Evolutionary conservation across 164 flowering plant species (phyloP).

Genomic region (Macadamia integrifolia): DNA sequence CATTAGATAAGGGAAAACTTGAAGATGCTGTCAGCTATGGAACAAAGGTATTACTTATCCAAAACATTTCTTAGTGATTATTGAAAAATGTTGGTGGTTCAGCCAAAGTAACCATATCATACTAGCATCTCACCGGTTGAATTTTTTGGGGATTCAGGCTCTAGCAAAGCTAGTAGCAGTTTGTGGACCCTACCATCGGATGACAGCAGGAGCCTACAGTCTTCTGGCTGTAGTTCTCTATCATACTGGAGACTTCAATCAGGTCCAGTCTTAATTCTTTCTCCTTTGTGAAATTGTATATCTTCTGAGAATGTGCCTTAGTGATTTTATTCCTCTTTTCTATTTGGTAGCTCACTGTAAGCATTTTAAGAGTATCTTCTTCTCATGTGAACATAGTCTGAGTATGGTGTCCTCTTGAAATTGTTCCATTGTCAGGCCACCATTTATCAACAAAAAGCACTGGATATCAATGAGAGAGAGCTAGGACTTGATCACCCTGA

Average conservation of each 20-base stretch:
- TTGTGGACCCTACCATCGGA: constrained; percentile 98
- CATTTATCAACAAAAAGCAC: constrained; percentile 93
- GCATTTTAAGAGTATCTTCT: background rate
- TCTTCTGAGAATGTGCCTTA: background rate
- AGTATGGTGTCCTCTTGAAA: background rate
- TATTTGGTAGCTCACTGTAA: too few species aligned
- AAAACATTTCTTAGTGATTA: background rate
- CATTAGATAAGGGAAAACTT: constrained; percentile 96
- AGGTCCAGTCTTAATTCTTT: constrained; percentile 40
- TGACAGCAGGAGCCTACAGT: constrained; percentile 99
- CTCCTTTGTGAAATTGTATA: background rate
- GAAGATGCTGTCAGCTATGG: constrained; percentile 98
- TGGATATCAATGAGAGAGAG: constrained; percentile 98
- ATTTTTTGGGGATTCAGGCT: constrained; percentile 42
- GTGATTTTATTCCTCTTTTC: too few species aligned
- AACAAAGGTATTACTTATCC: constrained; percentile 61
- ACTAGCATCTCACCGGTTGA: background rate
- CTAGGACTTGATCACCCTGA: constrained; percentile 99
- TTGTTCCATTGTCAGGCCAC: constrained; percentile 59
- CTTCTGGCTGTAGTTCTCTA: constrained; percentile 96
- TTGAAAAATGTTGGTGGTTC: background rate
- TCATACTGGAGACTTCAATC: constrained; percentile 98
- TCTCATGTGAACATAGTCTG: background rate
- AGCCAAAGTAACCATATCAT: background rate
- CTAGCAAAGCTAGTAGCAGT: constrained; percentile 91